These are phyloP conservation scores for Vigna mungo DNA, from an alignment of 306 rosid species.

Conservation along the genomic window DNA sequence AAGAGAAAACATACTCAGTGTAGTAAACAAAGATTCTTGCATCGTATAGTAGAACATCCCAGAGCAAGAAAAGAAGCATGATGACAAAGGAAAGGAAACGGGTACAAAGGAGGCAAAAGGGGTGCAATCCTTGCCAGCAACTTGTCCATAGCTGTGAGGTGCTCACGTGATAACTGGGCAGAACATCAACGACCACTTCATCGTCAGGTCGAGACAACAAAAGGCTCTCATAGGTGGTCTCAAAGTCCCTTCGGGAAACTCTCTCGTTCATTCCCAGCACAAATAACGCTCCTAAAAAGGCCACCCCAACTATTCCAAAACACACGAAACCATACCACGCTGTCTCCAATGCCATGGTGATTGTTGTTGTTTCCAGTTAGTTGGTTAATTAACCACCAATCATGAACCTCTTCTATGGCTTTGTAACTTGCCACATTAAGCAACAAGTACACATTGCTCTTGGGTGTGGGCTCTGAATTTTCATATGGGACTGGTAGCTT, in stretches of 20 bases:
- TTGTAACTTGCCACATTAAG: constrained; percentile 20
- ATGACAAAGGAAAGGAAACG: constrained; percentile 59
- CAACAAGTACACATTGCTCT: not conserved
- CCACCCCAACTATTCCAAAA: constrained; percentile 58
- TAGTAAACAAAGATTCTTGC: constrained; percentile 67
- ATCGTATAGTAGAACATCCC: constrained; percentile 57
- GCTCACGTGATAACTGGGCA: constrained; percentile 54
- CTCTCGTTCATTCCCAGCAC: constrained; percentile 61
- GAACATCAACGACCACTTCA: constrained; percentile 36
- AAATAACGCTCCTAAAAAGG: constrained; percentile 57
- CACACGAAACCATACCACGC: constrained; percentile 78
- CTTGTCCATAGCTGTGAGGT: constrained; percentile 71
- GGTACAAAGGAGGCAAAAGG: constrained; percentile 57
- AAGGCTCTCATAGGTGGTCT: constrained; percentile 54
- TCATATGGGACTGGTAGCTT: constrained; percentile 54
- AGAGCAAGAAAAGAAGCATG: constrained; percentile 53
- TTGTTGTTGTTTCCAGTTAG: not conserved
- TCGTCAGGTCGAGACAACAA: constrained; percentile 49
- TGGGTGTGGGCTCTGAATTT: not conserved
- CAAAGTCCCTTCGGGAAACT: constrained; percentile 39
- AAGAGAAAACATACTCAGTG: constrained; percentile 63
- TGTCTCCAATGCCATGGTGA: constrained; percentile 57
- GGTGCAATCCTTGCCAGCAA: constrained; percentile 75
- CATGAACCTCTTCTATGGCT: not conserved
- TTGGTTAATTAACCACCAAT: not conserved